Percentiles rank a stretch among this genome's conserved stretches.
These are phyloP conservation scores for Cutaneotrichosporon dermatis DNA, from an alignment of 1,284 basidiomycete species.

Conservation along the genomic window DNA sequence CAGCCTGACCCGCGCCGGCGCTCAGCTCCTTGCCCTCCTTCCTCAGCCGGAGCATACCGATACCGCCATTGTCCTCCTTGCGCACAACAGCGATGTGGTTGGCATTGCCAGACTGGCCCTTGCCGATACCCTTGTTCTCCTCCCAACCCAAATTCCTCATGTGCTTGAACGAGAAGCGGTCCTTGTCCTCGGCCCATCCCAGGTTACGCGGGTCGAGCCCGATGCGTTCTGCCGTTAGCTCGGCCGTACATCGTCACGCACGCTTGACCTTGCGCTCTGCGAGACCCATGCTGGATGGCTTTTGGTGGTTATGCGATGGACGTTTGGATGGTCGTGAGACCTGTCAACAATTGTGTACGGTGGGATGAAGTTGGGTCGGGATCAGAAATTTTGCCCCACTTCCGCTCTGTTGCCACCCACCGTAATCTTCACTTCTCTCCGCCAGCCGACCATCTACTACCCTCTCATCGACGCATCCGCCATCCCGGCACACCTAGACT, in stretches of 20 bases:
- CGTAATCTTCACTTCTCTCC: too few relatives aligned
- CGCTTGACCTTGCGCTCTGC: slow-evolving; percentile 49
- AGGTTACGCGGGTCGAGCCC: slow-evolving; percentile 50
- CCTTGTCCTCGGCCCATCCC: slow-evolving; percentile 48
- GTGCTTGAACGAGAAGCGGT: slow-evolving; percentile 49
- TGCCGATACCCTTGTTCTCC: slow-evolving; percentile 42
- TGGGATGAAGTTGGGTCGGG: slow-evolving; percentile 4
- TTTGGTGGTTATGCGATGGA: background rate
- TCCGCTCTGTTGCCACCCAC: slow-evolving; percentile 13
- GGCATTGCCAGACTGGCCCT: slow-evolving; percentile 38
- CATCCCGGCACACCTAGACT: slow-evolving; percentile 3
- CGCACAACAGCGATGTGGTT: slow-evolving; percentile 48
- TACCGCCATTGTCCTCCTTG: slow-evolving; percentile 48
- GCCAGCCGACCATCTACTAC: too few relatives aligned
- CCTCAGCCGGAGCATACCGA: slow-evolving; percentile 44
- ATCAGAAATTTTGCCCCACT: slow-evolving; percentile 22
- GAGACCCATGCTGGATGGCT: slow-evolving; percentile 44
- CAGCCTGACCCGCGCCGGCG: slow-evolving; percentile 45
- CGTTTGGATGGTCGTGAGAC: slow-evolving; percentile 2
- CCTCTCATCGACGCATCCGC: background rate
- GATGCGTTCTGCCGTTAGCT: slow-evolving; percentile 38
- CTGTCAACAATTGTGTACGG: slow-evolving; percentile 2
- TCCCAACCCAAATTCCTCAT: slow-evolving; percentile 48
- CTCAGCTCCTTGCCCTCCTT: slow-evolving; percentile 45
- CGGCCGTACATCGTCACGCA: slow-evolving; percentile 13